phyloP scores from a whole-genome alignment of 345 rosid genomes.

The Euphorbia lathyris region DNA sequence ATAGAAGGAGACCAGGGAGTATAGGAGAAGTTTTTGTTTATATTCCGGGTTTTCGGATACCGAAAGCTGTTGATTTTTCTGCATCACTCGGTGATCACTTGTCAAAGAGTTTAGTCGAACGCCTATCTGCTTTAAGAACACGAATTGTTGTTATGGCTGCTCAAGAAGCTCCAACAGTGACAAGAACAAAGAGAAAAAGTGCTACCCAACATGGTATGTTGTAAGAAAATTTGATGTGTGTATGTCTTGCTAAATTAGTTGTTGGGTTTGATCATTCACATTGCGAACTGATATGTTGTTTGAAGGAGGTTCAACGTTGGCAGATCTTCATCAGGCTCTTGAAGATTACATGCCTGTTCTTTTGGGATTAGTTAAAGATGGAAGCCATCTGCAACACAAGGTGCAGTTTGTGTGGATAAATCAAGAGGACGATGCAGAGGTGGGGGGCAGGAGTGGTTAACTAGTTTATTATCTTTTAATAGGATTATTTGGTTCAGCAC shows the following conservation, averaged over 20 bases:
- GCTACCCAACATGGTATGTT: slow-evolving; percentile 90
- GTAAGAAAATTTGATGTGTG: slow-evolving; percentile 9
- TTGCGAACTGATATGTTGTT: slow-evolving; percentile 25
- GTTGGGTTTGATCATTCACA: slow-evolving; percentile 8
- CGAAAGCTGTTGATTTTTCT: slow-evolving; percentile 80
- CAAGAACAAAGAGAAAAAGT: slow-evolving; percentile 86
- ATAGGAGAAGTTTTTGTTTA: slow-evolving; percentile 88
- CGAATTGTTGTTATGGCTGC: slow-evolving; percentile 97
- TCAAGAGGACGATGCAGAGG: slow-evolving; percentile 96
- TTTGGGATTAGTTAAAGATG: slow-evolving; percentile 84
- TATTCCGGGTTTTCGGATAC: slow-evolving; percentile 94
- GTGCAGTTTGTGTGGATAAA: slow-evolving; percentile 87
- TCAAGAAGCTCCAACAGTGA: slow-evolving; percentile 93
- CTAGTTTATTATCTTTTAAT: not conserved
- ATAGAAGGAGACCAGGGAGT: slow-evolving; percentile 74
- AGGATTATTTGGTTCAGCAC: not conserved
- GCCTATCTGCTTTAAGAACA: slow-evolving; percentile 79
- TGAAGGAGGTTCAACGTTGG: slow-evolving; percentile 85
- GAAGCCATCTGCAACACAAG: slow-evolving; percentile 71
- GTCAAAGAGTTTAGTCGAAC: slow-evolving; percentile 71
- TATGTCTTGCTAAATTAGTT: not conserved
- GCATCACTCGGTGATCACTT: slow-evolving; percentile 62
- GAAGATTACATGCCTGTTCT: slow-evolving; percentile 96
- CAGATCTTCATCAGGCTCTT: slow-evolving; percentile 95
- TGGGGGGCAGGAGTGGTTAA: slow-evolving; percentile 23